Percentiles rank a stretch among this genome's conserved stretches.
Conservation (phyloP, 768 basidiomycete genomes). For the Mycena albidolilacea region DNA sequence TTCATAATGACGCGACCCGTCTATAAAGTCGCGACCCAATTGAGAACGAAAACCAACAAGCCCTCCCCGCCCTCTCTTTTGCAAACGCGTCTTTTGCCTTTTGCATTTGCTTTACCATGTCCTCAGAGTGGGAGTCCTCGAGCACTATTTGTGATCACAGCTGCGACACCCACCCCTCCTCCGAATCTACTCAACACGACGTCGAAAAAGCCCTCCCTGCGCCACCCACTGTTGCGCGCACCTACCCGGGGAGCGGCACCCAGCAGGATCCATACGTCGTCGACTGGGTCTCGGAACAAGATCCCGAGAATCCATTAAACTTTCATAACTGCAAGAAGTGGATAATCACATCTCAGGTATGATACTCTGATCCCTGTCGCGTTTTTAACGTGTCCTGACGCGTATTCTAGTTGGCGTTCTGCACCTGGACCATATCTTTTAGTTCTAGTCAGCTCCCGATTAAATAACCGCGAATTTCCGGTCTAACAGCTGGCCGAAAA, state of each 20-base stretch:
- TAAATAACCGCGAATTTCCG: not conserved
- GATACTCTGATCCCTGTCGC: constrained; percentile 2
- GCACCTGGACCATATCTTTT: constrained; percentile 73
- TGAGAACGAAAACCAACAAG: constrained; percentile 12
- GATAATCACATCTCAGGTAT: constrained; percentile 68
- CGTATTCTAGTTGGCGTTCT: constrained; percentile 58
- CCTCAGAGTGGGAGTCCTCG: constrained; percentile 43
- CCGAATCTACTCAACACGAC: constrained; percentile 22
- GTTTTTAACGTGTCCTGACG: constrained; percentile 6
- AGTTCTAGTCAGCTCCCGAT: constrained; percentile 59
- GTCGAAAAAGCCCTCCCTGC: constrained; percentile 20
- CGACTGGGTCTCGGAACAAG: constrained; percentile 66
- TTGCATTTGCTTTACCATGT: constrained; percentile 7
- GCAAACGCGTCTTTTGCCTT: not conserved
- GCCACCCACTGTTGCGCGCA: constrained; percentile 7
- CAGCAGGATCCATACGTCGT: constrained; percentile 66
- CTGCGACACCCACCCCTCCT: constrained; percentile 33
- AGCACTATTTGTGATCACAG: constrained; percentile 44
- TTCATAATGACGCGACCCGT: constrained; percentile 12
- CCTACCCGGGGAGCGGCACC: constrained; percentile 64
- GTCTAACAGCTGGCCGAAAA: constrained; percentile 6
- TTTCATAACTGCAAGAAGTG: constrained; percentile 66
- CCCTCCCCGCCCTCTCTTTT: not conserved
- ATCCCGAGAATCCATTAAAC: constrained; percentile 67
- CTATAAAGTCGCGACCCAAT: constrained; percentile 27